Conservation (phyloP, 495 filamentous ascomycete genomes). For the Podospora pseudocomata region DNA sequence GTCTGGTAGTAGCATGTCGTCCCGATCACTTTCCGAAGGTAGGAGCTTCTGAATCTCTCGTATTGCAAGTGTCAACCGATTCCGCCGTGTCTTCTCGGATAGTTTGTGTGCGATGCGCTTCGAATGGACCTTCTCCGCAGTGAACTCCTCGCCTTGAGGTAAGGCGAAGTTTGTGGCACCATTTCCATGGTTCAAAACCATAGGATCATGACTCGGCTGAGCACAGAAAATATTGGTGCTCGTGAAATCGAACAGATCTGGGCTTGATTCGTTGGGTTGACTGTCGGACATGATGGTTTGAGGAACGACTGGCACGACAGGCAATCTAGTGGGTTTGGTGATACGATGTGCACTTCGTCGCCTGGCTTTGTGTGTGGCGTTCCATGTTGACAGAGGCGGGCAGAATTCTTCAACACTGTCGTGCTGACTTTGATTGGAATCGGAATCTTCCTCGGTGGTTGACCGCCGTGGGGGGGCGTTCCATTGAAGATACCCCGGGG, state of each 20-base stretch:
- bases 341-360: constrained; percentile 18
- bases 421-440: constrained; percentile 22
- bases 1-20: not conserved
- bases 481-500: constrained; percentile 16
- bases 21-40: constrained; percentile 13
- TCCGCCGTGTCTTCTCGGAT: constrained; percentile 34
- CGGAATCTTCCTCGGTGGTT: constrained; percentile 28
- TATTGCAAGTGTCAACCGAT: constrained; percentile 30
- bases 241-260: constrained; percentile 13
- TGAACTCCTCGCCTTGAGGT: constrained; percentile 13
- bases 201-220: constrained; percentile 7
- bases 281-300: not conserved
- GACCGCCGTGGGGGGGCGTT: constrained; percentile 1
- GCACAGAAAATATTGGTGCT: constrained; percentile 6
- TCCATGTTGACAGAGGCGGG: constrained; percentile 8
- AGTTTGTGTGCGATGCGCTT: constrained; percentile 34
- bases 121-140: constrained; percentile 20
- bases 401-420: constrained; percentile 21
- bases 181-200: not conserved
- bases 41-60: constrained; percentile 35
- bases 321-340: constrained; percentile 10
- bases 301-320: not conserved
- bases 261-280: constrained; percentile 4
- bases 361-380: constrained; percentile 6
- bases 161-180: constrained; percentile 7